Base-by-base conservation (phyloP, 164 flowering plant genomes). In the Nelumbo lutea region DNA sequence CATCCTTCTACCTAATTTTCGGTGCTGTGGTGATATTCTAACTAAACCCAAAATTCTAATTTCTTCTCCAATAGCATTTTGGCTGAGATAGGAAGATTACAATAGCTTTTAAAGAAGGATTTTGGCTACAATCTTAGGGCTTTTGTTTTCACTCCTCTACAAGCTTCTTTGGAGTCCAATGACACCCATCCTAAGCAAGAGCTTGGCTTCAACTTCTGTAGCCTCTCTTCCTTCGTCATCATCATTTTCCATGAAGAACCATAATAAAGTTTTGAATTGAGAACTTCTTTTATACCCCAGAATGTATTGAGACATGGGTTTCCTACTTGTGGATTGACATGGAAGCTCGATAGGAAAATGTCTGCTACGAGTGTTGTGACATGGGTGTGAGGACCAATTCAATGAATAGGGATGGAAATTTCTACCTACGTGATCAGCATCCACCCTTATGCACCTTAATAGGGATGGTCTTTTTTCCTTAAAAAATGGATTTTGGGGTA, bases 111-210 rank as follows among this genome's bases (percentile, higher is more conserved):
- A 27, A 27, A 27, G 27, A 27, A 27, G 27, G 27, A 27, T 27
- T 27, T 27, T 27, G 27, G 27, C 27, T 27, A 27, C 27, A 27
- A 27, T 27, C 27, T 27, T 27, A 27, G 27, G 27, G 41, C 59
- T 46, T 47, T 38, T 42, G 61, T 7, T 2, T 57, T 56, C 7
- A 58, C 38, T 38, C 46, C 8, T 6, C 45, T 1, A 42, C 10
- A 57, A 40, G 56, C 45, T 44, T 44, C n/a, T 38, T 52, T 64
- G 58, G 47, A 48, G 46, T 27, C 64, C 43, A 5, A 90, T 91
- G 97, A 90, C 97, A 43, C 93, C 93, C 14, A 91, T 85, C 42
- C 83, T 91, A 1, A 90, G 91, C 77, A 81, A 95, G 79, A 78
- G 83, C 73, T 56, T 90, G 68, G 70, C 80, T 39, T 68, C 90